These are phyloP conservation scores for Sporopachydermia lactativora DNA, from an alignment of 805 yeast species.

Conservation along the genomic window DNA sequence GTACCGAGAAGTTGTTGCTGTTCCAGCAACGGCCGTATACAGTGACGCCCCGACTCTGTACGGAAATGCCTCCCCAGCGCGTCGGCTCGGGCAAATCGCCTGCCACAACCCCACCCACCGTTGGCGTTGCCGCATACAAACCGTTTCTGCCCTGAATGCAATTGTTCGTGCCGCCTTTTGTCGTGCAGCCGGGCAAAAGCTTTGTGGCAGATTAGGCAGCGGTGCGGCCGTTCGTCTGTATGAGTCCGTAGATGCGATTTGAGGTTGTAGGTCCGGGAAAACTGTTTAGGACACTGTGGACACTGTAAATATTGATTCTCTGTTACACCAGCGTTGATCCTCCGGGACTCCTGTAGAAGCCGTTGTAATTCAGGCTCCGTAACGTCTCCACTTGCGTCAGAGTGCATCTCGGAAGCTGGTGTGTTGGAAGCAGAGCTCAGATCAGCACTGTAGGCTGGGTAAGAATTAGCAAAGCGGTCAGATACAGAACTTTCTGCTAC, in stretches of 20 bases:
- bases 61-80: conserved; percentile 66
- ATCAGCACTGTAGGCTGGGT: no score
- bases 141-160: conserved; percentile 62
- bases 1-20: conserved; percentile 26
- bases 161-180: conserved; percentile 56
- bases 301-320: conserved; percentile 27
- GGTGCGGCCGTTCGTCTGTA: conserved; percentile 56
- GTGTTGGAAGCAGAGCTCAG: no score
- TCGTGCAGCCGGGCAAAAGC: conserved; percentile 71
- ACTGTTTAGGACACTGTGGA: conserved; percentile 69
- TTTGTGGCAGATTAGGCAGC: conserved; percentile 48
- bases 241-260: conserved; percentile 88
- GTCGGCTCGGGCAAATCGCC: conserved; percentile 62
- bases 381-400: no score
- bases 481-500: no score
- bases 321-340: background rate
- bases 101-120: conserved; percentile 64
- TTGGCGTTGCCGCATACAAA: conserved; percentile 42
- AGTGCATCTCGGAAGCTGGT: no score
- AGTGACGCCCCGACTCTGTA: conserved; percentile 60
- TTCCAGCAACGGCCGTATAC: conserved; percentile 50
- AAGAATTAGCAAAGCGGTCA: no score
- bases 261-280: conserved; percentile 86
- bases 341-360: conserved; percentile 7
- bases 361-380: conserved; percentile 6